Conservation (phyloP, 371 early-diverging fungal species). For the Mucor racemosus region DNA sequence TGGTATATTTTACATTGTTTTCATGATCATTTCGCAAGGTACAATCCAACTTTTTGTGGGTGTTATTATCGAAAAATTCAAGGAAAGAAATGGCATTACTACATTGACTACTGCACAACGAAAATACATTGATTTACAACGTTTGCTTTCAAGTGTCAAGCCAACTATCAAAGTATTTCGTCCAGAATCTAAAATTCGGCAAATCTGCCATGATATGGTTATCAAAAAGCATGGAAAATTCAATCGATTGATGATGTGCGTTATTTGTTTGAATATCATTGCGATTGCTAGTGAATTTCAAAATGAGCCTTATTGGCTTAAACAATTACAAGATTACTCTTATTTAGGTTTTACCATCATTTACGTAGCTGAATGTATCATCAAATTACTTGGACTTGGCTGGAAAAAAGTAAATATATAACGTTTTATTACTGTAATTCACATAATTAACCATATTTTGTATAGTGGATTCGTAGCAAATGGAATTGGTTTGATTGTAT, state of each 20-base stretch:
- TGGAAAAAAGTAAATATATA: slow-evolving; percentile 52
- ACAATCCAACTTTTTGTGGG: slow-evolving; percentile 67
- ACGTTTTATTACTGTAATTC: neutral
- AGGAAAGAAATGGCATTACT: slow-evolving; percentile 62
- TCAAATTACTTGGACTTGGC: slow-evolving; percentile 57
- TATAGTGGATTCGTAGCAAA: slow-evolving; percentile 59
- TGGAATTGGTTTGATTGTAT: slow-evolving; percentile 62
- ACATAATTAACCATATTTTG: neutral
- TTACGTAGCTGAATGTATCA: slow-evolving; percentile 52
- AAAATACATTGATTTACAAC: slow-evolving; percentile 60
- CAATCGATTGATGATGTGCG: slow-evolving; percentile 52
- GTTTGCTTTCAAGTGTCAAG: slow-evolving; percentile 57
- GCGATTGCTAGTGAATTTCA: slow-evolving; percentile 41
- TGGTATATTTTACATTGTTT: slow-evolving; percentile 57
- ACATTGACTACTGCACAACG: slow-evolving; percentile 59
- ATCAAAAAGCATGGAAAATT: slow-evolving; percentile 57
- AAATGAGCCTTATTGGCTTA: slow-evolving; percentile 47
- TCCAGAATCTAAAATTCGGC: slow-evolving; percentile 49
- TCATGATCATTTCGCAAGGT: slow-evolving; percentile 65
- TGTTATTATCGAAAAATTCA: slow-evolving; percentile 67
- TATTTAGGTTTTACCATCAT: slow-evolving; percentile 53
- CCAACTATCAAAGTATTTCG: slow-evolving; percentile 57
- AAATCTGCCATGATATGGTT: slow-evolving; percentile 57
- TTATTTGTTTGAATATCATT: slow-evolving; percentile 54
- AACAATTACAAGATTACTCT: slow-evolving; percentile 42